These are phyloP conservation scores for Schizochytrium sp. DNA, from an alignment of 108 stramenopile species.

Conservation along the genomic window DNA sequence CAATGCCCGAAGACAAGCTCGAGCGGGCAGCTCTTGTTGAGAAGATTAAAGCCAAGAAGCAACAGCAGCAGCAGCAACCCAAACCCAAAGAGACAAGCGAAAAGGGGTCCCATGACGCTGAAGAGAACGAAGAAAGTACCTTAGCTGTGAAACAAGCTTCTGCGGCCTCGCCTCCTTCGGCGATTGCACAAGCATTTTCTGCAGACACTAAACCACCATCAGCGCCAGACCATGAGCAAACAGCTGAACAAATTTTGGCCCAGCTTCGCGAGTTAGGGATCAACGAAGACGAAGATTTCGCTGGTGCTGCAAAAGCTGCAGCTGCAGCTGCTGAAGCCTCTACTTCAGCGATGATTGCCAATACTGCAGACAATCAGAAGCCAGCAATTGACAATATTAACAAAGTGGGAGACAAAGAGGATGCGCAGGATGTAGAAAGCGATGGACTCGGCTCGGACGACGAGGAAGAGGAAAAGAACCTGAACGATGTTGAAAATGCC, in stretches of 20 bases:
- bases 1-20: constrained; percentile 3
- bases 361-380: neutral
- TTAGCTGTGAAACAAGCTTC: too few species aligned
- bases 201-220: neutral
- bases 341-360: neutral
- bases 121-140: too few species aligned
- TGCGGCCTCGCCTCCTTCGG: too few species aligned
- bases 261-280: constrained; percentile 55
- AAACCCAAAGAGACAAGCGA: neutral
- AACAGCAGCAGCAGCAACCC: neutral
- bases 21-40: neutral
- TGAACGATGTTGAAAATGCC: neutral
- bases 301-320: neutral
- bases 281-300: constrained; percentile 4
- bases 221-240: neutral
- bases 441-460: neutral
- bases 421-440: neutral
- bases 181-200: neutral
- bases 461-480: neutral
- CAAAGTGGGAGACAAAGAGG: neutral
- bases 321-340: neutral
- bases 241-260: neutral
- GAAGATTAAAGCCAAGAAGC: constrained; percentile 19
- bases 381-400: neutral
- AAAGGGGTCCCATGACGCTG: too few species aligned